Evolutionary conservation across 2,329 filamentous ascomycete species (phyloP).

Genomic region (Fusarium equiseti): DNA sequence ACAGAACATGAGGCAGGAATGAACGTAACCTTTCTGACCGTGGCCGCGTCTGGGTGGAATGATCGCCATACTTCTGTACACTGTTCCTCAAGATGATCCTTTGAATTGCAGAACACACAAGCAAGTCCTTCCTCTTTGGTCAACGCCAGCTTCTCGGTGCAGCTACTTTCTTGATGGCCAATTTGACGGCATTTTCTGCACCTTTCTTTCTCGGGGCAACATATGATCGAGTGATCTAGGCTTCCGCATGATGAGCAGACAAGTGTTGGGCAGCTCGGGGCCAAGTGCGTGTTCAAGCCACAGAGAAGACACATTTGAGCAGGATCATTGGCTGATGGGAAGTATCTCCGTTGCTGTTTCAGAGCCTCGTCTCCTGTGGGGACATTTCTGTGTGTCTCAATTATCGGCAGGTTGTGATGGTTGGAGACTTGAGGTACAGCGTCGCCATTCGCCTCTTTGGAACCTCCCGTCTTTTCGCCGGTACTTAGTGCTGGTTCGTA

Average conservation of each 20-base stretch:
- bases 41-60: conserved; percentile 58
- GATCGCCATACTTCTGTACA: conserved; percentile 73
- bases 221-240: conserved; percentile 60
- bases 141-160: conserved; percentile 67
- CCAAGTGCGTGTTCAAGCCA: conserved; percentile 61
- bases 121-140: conserved; percentile 65
- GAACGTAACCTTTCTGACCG: conserved; percentile 61
- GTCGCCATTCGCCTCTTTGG: conserved; percentile 30
- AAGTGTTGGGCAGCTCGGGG: conserved; percentile 58
- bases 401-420: conserved; percentile 15
- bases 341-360: conserved; percentile 61
- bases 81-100: conserved; percentile 68
- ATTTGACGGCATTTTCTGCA: conserved; percentile 72
- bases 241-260: conserved; percentile 63
- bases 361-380: conserved; percentile 52
- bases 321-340: conserved; percentile 61
- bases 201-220: conserved; percentile 63
- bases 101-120: conserved; percentile 71
- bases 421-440: conserved; percentile 4
- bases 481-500: conserved; percentile 43
- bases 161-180: conserved; percentile 67
- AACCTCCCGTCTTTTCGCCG: conserved; percentile 13
- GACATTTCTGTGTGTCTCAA: conserved; percentile 38
- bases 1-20: conserved; percentile 67
- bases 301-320: conserved; percentile 65